phyloP scores from a whole-genome alignment of 257 asterid species.

The Plantago major region DNA sequence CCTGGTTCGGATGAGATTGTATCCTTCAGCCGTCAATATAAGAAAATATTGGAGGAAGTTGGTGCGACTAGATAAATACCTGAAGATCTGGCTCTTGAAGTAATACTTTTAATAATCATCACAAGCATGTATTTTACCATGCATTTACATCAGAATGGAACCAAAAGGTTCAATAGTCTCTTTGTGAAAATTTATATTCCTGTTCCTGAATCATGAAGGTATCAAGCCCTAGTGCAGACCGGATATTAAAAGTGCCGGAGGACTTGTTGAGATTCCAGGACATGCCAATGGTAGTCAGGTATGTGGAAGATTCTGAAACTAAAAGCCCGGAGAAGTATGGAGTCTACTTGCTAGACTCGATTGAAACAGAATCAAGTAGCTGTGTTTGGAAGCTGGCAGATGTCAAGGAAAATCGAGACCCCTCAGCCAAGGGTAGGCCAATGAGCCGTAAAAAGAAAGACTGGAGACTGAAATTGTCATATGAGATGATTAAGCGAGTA shows the following conservation, averaged over 20 bases:
- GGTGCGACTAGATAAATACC: constrained; percentile 80
- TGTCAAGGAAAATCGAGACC: constrained; percentile 85
- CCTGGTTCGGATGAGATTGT: constrained; percentile 77
- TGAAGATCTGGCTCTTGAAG: constrained; percentile 82
- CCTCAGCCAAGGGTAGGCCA: constrained; percentile 76
- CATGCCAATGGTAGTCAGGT: constrained; percentile 70
- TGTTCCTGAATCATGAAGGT: constrained; percentile 43
- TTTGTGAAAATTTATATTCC: background rate
- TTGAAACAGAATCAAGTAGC: constrained; percentile 54
- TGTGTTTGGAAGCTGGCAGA: constrained; percentile 87
- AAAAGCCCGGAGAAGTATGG: constrained; percentile 41
- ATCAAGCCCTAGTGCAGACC: constrained; percentile 85
- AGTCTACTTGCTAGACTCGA: constrained; percentile 53
- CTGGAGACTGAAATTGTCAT: constrained; percentile 51
- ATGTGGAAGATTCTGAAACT: constrained; percentile 35
- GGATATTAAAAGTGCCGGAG: constrained; percentile 76
- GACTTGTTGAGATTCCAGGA: constrained; percentile 73
- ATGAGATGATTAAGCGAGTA: constrained; percentile 39
- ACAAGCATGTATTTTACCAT: background rate
- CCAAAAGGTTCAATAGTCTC: no score
- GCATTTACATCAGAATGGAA: background rate
- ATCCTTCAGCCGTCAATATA: constrained; percentile 61
- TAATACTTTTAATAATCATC: constrained; percentile 23
- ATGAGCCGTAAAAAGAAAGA: constrained; percentile 78
- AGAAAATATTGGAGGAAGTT: constrained; percentile 61